Percentiles rank a stretch among this genome's conserved stretches.
Conservation (phyloP, 1,284 basidiomycete genomes). For the Stereum hirsutum region DNA sequence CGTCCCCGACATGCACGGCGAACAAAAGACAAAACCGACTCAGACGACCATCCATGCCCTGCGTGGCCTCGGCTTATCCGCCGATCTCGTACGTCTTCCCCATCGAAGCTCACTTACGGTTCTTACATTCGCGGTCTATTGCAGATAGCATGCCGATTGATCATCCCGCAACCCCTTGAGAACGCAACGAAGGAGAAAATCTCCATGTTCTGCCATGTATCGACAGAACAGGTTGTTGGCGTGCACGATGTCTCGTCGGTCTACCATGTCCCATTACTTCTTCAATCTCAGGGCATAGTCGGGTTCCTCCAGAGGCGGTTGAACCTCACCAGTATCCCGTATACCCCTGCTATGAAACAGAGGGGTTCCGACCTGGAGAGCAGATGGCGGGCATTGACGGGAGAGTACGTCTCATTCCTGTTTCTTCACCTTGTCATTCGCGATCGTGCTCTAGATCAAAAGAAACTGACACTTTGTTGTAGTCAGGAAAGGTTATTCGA, state of each 20-base stretch:
- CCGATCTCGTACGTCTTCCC: slow-evolving; percentile 64
- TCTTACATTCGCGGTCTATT: not conserved
- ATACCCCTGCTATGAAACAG: slow-evolving; percentile 47
- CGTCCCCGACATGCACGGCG: slow-evolving; percentile 95
- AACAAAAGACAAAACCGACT: slow-evolving; percentile 99
- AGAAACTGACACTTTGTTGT: not conserved
- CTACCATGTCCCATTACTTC: slow-evolving; percentile 93
- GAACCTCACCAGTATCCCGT: slow-evolving; percentile 53
- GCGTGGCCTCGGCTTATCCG: slow-evolving; percentile 87
- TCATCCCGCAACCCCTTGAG: slow-evolving; percentile 67
- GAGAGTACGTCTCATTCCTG: slow-evolving; percentile 35
- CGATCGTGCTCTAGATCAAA: no score
- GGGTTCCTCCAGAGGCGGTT: slow-evolving; percentile 80
- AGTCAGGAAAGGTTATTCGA: slow-evolving; percentile 93
- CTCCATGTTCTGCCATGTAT: slow-evolving; percentile 99
- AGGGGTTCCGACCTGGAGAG: slow-evolving; percentile 60
- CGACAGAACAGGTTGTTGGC: slow-evolving; percentile 88
- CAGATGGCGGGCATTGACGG: slow-evolving; percentile 82
- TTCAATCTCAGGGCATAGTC: slow-evolving; percentile 89
- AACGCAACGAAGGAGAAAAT: slow-evolving; percentile 90
- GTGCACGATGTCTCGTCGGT: slow-evolving; percentile 96
- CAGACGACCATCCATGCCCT: slow-evolving; percentile 95
- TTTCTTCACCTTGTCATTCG: not conserved
- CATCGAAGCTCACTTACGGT: not conserved
- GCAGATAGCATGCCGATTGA: slow-evolving; percentile 87